A percentile compares a stretch with the other conserved stretches of the same genome.
Conservation (phyloP, 2,329 filamentous ascomycete species). For the Aspergillus texensis region DNA sequence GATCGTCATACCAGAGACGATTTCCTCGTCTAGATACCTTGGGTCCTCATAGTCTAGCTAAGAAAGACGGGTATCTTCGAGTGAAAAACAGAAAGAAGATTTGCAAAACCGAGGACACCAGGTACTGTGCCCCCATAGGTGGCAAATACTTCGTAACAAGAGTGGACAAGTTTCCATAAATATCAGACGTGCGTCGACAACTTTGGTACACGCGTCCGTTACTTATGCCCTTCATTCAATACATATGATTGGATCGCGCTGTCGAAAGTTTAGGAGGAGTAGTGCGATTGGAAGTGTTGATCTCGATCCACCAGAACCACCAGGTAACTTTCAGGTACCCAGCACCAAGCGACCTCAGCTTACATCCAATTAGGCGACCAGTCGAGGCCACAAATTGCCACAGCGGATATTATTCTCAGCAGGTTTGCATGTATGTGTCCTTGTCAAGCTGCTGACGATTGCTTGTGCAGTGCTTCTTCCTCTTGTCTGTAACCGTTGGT, state of each 20-base stretch:
- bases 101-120: neutral
- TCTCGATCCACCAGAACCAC: neutral
- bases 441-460: neutral
- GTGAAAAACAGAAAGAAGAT: neutral
- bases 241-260: conserved; percentile 1
- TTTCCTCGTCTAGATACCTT: conserved; percentile 4
- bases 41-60: neutral
- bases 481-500: neutral
- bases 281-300: conserved; percentile 3
- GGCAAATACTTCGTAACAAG: conserved; percentile 1
- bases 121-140: neutral
- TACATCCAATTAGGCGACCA: neutral
- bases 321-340: conserved; percentile 1
- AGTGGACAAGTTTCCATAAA: conserved; percentile 2
- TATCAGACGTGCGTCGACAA: neutral
- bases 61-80: neutral
- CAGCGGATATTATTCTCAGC: neutral
- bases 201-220: conserved; percentile 1
- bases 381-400: conserved; percentile 6
- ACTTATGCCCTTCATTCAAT: neutral
- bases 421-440: neutral
- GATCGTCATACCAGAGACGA: conserved; percentile 1
- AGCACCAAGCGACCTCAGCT: neutral
- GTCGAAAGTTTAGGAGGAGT: conserved; percentile 4
- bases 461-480: neutral